Evolutionary conservation across 805 yeast genomes (phyloP).

Genomic region (Yamadazyma sp.): DNA sequence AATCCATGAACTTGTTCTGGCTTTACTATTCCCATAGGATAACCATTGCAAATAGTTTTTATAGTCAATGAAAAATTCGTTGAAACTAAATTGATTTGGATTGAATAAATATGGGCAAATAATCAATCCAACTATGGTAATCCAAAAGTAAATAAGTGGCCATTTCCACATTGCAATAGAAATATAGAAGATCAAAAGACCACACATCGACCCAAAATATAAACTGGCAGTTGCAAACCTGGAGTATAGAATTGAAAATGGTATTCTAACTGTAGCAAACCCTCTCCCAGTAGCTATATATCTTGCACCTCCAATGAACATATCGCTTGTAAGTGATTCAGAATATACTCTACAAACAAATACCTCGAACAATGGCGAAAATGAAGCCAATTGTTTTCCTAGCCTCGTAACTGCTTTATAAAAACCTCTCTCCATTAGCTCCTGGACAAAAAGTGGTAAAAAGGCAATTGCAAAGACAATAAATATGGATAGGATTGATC

Average conservation of each 20-base stretch:
- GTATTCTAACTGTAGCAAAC: constrained; percentile 78
- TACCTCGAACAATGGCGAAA: constrained; percentile 91
- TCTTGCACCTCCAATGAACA: constrained; percentile 87
- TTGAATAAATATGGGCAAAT: constrained; percentile 52
- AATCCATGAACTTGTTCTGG: constrained; percentile 40
- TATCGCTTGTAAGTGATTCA: constrained; percentile 66
- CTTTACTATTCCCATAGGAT: constrained; percentile 47
- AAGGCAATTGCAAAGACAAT: constrained; percentile 92
- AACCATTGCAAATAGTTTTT: constrained; percentile 51
- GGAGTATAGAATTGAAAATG: constrained; percentile 70
- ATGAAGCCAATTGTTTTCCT: constrained; percentile 69
- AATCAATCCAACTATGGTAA: constrained; percentile 44
- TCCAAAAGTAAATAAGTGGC: constrained; percentile 58
- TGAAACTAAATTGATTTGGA: constrained; percentile 51
- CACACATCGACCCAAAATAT: constrained; percentile 69
- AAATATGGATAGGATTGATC: constrained; percentile 85
- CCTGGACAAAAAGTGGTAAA: constrained; percentile 84
- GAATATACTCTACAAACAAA: constrained; percentile 94
- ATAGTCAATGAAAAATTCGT: constrained; percentile 49
- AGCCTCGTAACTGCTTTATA: constrained; percentile 72
- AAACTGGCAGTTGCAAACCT: constrained; percentile 75
- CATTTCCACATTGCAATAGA: constrained; percentile 80
- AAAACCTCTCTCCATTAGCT: constrained; percentile 79
- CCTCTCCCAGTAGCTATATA: constrained; percentile 94
- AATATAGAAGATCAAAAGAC: constrained; percentile 71